Percentiles rank a stretch among this genome's conserved stretches.
Evolutionary conservation across 345 rosid species (phyloP).

Genomic region (Clarkia xantiana): DNA sequence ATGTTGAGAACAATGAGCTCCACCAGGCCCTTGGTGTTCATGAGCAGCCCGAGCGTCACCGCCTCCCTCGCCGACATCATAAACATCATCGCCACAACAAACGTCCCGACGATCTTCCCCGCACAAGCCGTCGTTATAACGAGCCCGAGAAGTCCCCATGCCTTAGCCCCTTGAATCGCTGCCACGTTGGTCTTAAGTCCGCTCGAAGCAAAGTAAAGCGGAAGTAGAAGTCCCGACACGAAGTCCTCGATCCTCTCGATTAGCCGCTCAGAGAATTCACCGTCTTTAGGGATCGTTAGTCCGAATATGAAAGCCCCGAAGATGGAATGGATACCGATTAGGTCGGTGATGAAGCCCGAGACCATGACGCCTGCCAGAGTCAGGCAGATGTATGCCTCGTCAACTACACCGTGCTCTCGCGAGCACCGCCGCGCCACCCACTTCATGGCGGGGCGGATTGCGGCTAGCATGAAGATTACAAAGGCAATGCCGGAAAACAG

Average conservation of each 20-base stretch:
- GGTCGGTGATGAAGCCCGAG: constrained; percentile 55
- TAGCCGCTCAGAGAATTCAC: constrained; percentile 56
- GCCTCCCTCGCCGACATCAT: constrained; percentile 62
- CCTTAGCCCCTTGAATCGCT: constrained; percentile 31
- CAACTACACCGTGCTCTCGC: constrained; percentile 31
- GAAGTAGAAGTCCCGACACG: constrained; percentile 63
- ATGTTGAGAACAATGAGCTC: constrained; percentile 92
- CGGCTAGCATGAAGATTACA: constrained; percentile 44
- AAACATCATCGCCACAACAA: constrained; percentile 49
- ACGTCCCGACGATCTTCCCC: constrained; percentile 68
- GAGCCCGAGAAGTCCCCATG: constrained; percentile 62
- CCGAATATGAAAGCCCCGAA: constrained; percentile 84
- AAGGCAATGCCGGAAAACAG: constrained; percentile 50
- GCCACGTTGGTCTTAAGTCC: constrained; percentile 71
- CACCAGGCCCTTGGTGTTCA: constrained; percentile 87
- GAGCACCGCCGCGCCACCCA: constrained; percentile 54
- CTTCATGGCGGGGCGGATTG: constrained; percentile 59
- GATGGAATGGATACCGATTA: constrained; percentile 72
- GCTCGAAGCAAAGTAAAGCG: constrained; percentile 84
- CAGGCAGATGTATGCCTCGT: constrained; percentile 60
- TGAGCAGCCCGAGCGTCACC: constrained; percentile 60
- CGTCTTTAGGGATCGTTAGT: constrained; percentile 67
- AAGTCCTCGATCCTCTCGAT: constrained; percentile 79
- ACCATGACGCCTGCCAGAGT: constrained; percentile 66
- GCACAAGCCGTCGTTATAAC: constrained; percentile 62